Evolutionary conservation across 495 filamentous ascomycete species (phyloP).

Genomic region (Ascodesmis nigricans): DNA sequence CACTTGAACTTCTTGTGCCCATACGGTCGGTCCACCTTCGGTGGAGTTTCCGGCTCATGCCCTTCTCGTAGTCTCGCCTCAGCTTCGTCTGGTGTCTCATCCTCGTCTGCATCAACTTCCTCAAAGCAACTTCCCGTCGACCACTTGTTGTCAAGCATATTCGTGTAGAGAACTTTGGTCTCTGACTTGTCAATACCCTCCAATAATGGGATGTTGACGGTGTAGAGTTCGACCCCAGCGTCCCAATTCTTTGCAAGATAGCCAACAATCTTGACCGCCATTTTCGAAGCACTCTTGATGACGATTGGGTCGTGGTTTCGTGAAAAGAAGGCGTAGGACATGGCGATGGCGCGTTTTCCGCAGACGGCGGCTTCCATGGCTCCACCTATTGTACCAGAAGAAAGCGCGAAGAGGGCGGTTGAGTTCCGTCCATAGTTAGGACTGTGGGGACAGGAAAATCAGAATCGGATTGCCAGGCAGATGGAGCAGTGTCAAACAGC

Average conservation of each 20-base stretch:
- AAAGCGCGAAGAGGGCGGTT: constrained; percentile 76
- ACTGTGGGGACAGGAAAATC: not conserved
- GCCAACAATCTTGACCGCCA: constrained; percentile 54
- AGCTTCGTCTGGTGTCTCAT: constrained; percentile 31
- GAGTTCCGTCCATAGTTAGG: constrained; percentile 93
- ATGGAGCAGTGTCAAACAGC: not conserved
- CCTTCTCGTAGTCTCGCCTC: constrained; percentile 43
- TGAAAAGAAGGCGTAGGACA: constrained; percentile 72
- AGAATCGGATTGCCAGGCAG: not conserved
- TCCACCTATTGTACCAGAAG: constrained; percentile 70
- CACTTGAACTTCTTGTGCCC: constrained; percentile 66
- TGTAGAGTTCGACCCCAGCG: constrained; percentile 54
- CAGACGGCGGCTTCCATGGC: constrained; percentile 86
- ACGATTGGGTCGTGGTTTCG: constrained; percentile 56
- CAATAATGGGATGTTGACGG: constrained; percentile 68
- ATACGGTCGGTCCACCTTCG: too few species aligned
- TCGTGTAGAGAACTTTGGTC: constrained; percentile 52
- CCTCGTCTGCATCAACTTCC: constrained; percentile 40
- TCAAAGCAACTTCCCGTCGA: constrained; percentile 58
- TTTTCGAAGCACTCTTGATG: constrained; percentile 48
- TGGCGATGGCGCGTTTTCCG: constrained; percentile 49
- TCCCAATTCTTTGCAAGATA: constrained; percentile 55
- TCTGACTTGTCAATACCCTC: constrained; percentile 32
- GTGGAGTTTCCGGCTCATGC: too few species aligned
- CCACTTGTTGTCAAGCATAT: constrained; percentile 81